Evolutionary conservation across 169 alveolate species (phyloP), one percentile per base, ranked within the genome.

Genomic region (Plasmodium falciparum): DNA sequence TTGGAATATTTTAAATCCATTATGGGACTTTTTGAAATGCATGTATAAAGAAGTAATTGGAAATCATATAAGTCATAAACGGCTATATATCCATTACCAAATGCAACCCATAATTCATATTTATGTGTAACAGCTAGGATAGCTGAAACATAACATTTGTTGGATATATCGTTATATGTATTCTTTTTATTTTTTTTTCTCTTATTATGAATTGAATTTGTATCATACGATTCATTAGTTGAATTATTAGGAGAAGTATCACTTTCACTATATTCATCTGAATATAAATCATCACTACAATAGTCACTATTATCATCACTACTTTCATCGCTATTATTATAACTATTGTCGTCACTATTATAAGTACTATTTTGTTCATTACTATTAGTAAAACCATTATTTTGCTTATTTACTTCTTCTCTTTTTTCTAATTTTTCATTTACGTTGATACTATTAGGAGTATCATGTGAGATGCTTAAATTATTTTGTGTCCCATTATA

Each of bases 61-160:
- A 83, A 83, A 50, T 83, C 91, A 50, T 83, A 83, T 15, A 83
- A 63, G 12, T 83, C 91, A 62, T 83, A 83, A 2, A 83, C 91
- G 22, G 91, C 91, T 83, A 83, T 63, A 22, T 83, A 83, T 2
- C 91, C 91, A 83, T 73, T 83, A 58, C 91, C 91, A 63, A 83
- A 83, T 43, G 86, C 91, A 6, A 83, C 91, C 91, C 91, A 83
- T 17, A 83, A 33, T 54, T 83, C 91, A 29, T 83, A 83, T 62
- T 83, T 83, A 39, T 83, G 91, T 47, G 91, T 83, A 39, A 83
- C 85, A 45, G 91, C 91, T 59, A 83, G 73, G 9, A 83, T 54
- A 13, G 91, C 78, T 17, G 91, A 70, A 15, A 83, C 91, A 47
- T 83, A 83, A 29, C 74, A 83, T 24, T 69, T 83, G 47, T 83